phyloP scores from a whole-genome alignment of 768 basidiomycete genomes.

The Podaxis sp. region DNA sequence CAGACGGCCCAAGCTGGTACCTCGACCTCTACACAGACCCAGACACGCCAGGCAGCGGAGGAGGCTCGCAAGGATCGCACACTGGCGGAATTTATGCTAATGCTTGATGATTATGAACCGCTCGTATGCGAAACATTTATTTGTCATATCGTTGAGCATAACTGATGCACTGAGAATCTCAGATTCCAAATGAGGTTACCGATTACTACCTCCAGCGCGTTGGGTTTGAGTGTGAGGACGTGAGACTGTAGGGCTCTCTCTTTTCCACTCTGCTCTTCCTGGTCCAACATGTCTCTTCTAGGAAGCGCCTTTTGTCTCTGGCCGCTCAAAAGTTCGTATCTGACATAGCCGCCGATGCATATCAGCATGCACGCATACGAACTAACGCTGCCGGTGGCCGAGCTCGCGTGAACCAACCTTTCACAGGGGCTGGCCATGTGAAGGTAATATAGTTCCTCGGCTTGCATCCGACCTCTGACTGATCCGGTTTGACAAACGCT shows the following conservation, averaged over 20 bases:
- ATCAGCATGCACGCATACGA: constrained; percentile 95
- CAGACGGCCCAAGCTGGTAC: constrained; percentile 31
- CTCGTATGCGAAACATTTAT: constrained; percentile 50
- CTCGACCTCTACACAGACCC: constrained; percentile 35
- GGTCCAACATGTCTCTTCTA: constrained; percentile 28
- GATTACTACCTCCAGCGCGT: constrained; percentile 96
- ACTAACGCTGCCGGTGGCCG: constrained; percentile 82
- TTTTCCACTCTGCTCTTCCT: not conserved
- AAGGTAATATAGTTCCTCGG: constrained; percentile 44
- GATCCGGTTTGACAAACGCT: not conserved
- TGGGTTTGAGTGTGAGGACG: constrained; percentile 94
- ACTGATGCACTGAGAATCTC: constrained; percentile 10
- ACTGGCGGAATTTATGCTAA: constrained; percentile 89
- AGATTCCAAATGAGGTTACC: constrained; percentile 98
- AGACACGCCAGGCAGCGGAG: constrained; percentile 71
- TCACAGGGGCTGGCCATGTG: constrained; percentile 56
- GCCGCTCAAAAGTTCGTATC: constrained; percentile 98
- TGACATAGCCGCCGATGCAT: constrained; percentile 95
- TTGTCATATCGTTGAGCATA: not conserved
- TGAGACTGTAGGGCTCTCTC: constrained; percentile 62
- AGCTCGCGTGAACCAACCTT: constrained; percentile 57
- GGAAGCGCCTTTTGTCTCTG: constrained; percentile 91
- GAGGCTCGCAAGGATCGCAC: constrained; percentile 88
- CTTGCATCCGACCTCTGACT: not conserved
- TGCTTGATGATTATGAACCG: constrained; percentile 97